phyloP scores from a whole-genome alignment of 2,329 filamentous ascomycete genomes.

The Cladosporium sp. region DNA sequence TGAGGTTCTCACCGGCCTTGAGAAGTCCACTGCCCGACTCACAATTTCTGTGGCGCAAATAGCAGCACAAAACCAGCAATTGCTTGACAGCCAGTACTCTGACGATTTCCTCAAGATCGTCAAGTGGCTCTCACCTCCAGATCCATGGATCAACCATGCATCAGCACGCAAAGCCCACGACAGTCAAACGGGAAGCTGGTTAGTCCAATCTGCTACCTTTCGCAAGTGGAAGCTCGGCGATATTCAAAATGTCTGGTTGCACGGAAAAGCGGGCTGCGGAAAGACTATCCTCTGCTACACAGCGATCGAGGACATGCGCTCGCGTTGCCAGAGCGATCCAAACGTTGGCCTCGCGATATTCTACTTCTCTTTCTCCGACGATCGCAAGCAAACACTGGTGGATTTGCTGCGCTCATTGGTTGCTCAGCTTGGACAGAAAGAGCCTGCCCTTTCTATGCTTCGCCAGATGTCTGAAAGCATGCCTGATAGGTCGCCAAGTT shows the following conservation, averaged over 20 bases:
- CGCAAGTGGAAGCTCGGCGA: conserved; percentile 18
- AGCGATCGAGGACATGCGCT: conserved; percentile 18
- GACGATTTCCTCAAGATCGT: conserved; percentile 16
- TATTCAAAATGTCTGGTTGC: conserved; percentile 16
- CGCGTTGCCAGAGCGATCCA: too few relatives aligned
- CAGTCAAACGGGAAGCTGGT: conserved; percentile 15
- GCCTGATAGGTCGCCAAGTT: too few relatives aligned
- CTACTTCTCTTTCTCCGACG: conserved; percentile 25
- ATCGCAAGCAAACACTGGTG: conserved; percentile 19
- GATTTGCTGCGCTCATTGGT: conserved; percentile 19
- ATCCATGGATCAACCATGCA: conserved; percentile 20
- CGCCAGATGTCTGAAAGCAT: conserved; percentile 15
- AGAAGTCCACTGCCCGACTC: too few relatives aligned
- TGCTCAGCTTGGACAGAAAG: conserved; percentile 18
- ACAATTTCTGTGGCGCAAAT: neutral
- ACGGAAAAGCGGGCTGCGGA: conserved; percentile 22
- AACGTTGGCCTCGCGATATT: too few relatives aligned
- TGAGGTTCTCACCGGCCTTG: too few relatives aligned
- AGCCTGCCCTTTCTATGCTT: conserved; percentile 20
- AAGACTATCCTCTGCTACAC: conserved; percentile 24
- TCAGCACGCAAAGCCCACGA: conserved; percentile 14
- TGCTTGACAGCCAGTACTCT: conserved; percentile 10
- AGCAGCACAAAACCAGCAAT: neutral
- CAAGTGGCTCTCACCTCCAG: conserved; percentile 19
- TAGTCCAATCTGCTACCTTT: too few relatives aligned